Evolutionary conservation across 1,284 basidiomycete species (phyloP).

Genomic region (Ceraceosorus guamensis): DNA sequence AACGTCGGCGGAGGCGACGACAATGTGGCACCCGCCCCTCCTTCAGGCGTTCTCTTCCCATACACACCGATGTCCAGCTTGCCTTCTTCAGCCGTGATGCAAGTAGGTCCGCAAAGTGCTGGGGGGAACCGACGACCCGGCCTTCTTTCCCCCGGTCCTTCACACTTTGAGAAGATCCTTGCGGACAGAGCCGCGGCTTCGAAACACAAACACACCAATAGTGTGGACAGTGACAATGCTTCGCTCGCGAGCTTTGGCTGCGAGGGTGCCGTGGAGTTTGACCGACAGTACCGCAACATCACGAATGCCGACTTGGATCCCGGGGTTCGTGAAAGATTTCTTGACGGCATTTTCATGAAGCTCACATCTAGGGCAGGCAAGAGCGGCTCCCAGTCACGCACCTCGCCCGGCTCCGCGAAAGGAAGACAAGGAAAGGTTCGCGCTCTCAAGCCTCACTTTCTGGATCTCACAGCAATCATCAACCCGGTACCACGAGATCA

Average conservation of each 20-base stretch:
- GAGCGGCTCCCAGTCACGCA: background rate
- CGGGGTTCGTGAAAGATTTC: no score
- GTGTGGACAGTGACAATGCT: background rate
- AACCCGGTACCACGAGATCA: conserved; percentile 1
- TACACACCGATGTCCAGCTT: background rate
- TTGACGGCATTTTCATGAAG: no score
- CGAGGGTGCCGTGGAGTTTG: background rate
- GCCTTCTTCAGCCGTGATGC: background rate
- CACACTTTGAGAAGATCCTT: background rate
- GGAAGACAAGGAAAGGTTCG: background rate
- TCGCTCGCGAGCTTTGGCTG: background rate
- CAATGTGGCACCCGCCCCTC: background rate
- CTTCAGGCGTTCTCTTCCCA: background rate
- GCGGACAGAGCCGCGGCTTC: background rate
- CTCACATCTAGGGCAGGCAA: background rate
- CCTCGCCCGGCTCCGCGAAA: background rate
- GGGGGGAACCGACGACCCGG: background rate
- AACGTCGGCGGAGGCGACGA: background rate
- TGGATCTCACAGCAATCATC: conserved; percentile 3
- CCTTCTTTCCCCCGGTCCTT: background rate
- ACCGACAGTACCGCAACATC: background rate
- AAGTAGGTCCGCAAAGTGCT: background rate
- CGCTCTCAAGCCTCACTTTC: conserved; percentile 3
- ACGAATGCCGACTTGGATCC: background rate
- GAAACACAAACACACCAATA: background rate